Conservation (phyloP, 2,329 filamentous ascomycete genomes). For the Cercospora sojina region DNA sequence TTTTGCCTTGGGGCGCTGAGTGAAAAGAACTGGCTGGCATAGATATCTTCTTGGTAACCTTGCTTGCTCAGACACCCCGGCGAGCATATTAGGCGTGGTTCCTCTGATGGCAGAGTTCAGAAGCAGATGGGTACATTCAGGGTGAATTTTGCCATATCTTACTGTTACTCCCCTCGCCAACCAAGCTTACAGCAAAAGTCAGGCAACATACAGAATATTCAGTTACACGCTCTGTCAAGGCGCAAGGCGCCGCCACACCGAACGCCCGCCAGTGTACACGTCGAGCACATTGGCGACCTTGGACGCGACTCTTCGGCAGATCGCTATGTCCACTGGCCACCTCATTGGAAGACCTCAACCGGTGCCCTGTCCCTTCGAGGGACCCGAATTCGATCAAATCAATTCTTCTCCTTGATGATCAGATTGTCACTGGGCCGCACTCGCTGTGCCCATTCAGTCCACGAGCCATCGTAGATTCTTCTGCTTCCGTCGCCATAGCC, state of each 20-base stretch:
- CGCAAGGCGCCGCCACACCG: not conserved
- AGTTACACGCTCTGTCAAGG: not conserved
- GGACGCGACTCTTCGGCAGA: not conserved
- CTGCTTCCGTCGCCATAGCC: slow-evolving; percentile 65
- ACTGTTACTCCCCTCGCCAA: not conserved
- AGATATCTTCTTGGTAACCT: not conserved
- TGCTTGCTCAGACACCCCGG: not conserved
- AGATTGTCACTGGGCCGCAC: slow-evolving; percentile 37
- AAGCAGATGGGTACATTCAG: not conserved
- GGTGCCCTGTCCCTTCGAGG: not conserved
- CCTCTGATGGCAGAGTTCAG: not conserved
- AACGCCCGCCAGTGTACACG: not conserved
- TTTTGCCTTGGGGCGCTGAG: not conserved
- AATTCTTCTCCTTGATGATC: slow-evolving; percentile 33
- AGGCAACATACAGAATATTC: not conserved
- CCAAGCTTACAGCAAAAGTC: not conserved
- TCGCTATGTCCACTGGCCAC: not conserved
- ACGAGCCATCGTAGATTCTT: slow-evolving; percentile 90
- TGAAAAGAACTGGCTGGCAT: not conserved
- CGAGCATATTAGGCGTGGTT: not conserved
- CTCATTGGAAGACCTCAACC: not conserved
- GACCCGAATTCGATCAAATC: not conserved
- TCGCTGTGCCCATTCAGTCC: slow-evolving; percentile 62
- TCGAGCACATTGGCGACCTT: not conserved
- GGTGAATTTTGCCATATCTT: not conserved